These are phyloP conservation scores for Nowakowskiella sp. DNA, from an alignment of 192 early-diverging fungal genomes.

Conservation along the genomic window DNA sequence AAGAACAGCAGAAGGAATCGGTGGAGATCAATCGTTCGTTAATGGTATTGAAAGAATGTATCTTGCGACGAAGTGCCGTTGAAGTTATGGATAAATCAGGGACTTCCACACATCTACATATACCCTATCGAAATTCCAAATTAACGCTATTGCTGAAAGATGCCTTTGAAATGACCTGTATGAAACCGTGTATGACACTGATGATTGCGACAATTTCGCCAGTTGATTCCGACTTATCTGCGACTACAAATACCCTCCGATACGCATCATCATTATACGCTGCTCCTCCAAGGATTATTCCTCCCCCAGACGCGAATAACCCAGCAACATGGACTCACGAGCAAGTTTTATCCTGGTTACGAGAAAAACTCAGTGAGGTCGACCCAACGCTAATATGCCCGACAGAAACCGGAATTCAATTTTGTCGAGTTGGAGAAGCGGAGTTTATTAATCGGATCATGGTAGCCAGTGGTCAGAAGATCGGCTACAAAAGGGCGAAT, in stretches of 20 bases:
- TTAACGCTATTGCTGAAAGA: slow-evolving; percentile 43
- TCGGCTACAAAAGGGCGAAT: slow-evolving; percentile 23
- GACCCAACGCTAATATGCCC: too few relatives aligned
- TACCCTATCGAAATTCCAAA: slow-evolving; percentile 40
- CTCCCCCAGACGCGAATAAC: too few relatives aligned
- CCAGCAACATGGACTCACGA: too few relatives aligned
- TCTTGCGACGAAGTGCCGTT: slow-evolving; percentile 22
- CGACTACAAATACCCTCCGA: too few relatives aligned
- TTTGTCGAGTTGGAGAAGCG: slow-evolving; percentile 30
- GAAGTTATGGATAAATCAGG: neutral
- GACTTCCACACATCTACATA: slow-evolving; percentile 33
- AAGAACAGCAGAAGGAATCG: slow-evolving; percentile 38
- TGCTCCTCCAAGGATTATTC: too few relatives aligned
- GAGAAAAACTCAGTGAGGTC: too few relatives aligned
- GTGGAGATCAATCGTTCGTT: slow-evolving; percentile 44
- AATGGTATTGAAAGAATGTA: slow-evolving; percentile 46
- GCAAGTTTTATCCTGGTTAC: too few relatives aligned
- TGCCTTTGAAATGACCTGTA: slow-evolving; percentile 35
- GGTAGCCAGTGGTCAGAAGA: slow-evolving; percentile 13
- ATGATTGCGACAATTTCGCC: slow-evolving; percentile 33
- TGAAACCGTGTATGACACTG: slow-evolving; percentile 27
- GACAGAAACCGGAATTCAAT: slow-evolving; percentile 33
- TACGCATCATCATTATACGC: too few relatives aligned
- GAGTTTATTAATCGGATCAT: slow-evolving; percentile 33
- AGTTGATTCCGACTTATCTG: too few relatives aligned